Evolutionary conservation across 768 basidiomycete species (phyloP).

Genomic region (Botryobasidium botryosum): DNA sequence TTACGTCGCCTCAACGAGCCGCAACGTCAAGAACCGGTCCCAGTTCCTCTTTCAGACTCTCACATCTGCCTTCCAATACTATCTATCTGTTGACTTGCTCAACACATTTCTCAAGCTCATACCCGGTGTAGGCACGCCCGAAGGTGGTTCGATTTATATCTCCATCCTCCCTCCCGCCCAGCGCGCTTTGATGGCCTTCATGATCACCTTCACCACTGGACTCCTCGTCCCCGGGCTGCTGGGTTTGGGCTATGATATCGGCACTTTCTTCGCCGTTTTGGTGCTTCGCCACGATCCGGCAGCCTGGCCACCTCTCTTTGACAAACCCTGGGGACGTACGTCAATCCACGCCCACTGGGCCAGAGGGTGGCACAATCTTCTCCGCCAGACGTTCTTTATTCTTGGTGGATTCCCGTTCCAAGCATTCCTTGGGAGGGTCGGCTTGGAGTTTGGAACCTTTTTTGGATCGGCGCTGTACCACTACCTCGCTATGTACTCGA

Average conservation of each 20-base stretch:
- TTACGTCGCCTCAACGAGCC: background rate
- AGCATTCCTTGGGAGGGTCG: background rate
- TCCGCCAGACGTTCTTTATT: constrained; percentile 8
- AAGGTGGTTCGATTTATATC: background rate
- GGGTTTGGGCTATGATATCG: background rate
- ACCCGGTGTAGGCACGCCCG: background rate
- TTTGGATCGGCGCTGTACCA: background rate
- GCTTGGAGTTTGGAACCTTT: constrained; percentile 2
- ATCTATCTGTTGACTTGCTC: background rate
- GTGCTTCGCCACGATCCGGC: constrained; percentile 3
- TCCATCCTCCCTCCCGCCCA: background rate
- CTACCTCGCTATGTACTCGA: background rate
- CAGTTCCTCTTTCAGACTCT: background rate
- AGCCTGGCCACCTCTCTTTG: constrained; percentile 9
- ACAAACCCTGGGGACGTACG: constrained; percentile 2
- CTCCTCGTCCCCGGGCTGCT: too few species aligned
- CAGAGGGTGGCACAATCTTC: constrained; percentile 8
- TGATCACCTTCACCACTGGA: background rate
- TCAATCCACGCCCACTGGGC: constrained; percentile 8
- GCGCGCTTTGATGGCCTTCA: background rate
- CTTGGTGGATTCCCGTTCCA: constrained; percentile 7
- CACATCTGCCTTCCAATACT: background rate
- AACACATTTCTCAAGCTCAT: background rate
- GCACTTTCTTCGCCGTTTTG: constrained; percentile 5
- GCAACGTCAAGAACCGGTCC: background rate